Conservation (phyloP, 805 yeast species). For the Limtongia smithiae region DNA sequence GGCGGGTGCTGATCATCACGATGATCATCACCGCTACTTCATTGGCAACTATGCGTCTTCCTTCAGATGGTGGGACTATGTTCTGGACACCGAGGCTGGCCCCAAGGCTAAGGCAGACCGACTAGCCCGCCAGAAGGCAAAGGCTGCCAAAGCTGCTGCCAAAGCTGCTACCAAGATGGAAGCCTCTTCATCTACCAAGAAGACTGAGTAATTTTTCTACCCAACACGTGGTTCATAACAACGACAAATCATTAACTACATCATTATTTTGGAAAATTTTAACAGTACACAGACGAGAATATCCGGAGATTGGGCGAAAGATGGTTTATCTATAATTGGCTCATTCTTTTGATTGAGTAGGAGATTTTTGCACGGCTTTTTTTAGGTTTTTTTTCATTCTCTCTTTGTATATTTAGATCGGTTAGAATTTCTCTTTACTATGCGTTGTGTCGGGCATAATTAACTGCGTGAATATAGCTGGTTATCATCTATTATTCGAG, state of each 20-base stretch:
- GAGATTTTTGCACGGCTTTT: too few species aligned
- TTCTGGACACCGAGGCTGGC: conserved; percentile 87
- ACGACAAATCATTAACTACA: too few species aligned
- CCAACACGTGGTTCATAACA: not conserved
- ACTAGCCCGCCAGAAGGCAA: conserved; percentile 54
- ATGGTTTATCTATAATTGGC: too few species aligned
- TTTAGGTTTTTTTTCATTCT: too few species aligned
- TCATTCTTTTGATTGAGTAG: too few species aligned
- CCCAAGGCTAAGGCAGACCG: conserved; percentile 71
- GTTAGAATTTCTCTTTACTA: too few species aligned
- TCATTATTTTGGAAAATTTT: too few species aligned
- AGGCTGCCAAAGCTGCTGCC: conserved; percentile 46
- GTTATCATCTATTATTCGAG: not conserved
- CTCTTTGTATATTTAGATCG: too few species aligned
- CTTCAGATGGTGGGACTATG: conserved; percentile 94
- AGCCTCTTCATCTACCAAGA: conserved; percentile 17
- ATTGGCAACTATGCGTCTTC: conserved; percentile 93
- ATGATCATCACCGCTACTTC: conserved; percentile 93
- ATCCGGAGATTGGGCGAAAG: too few species aligned
- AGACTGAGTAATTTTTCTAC: conserved; percentile 17
- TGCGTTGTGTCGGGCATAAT: too few species aligned
- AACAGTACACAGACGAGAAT: too few species aligned
- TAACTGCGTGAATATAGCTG: not conserved
- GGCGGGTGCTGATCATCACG: conserved; percentile 44
- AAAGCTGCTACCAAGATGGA: conserved; percentile 28